Percentiles rank a stretch among this genome's conserved stretches.
Evolutionary conservation across 2,329 filamentous ascomycete species (phyloP).

Genomic region (Boeremia lycopersici): DNA sequence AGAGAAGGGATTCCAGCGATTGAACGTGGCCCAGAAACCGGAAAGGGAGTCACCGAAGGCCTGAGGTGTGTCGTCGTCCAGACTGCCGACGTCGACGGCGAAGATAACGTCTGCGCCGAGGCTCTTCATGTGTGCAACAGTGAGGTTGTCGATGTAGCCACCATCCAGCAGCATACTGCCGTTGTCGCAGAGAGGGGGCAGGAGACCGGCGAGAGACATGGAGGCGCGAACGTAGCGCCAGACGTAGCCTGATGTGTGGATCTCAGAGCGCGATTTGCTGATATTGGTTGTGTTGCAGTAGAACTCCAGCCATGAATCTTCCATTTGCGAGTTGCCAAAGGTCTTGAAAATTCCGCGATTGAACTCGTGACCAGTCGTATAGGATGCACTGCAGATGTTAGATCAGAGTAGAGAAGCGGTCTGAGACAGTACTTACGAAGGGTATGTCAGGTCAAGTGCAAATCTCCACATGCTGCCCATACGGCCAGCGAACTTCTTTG

Average conservation of each 20-base stretch:
- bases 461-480: slow-evolving; percentile 99
- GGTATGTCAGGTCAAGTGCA: slow-evolving; percentile 92
- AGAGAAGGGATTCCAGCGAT: slow-evolving; percentile 97
- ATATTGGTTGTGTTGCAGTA: slow-evolving; percentile 99
- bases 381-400: slow-evolving; percentile 66
- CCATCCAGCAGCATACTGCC: slow-evolving; percentile 96
- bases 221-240: slow-evolving; percentile 97
- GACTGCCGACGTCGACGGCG: slow-evolving; percentile 88
- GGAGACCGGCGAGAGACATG: slow-evolving; percentile 91
- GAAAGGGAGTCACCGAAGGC: slow-evolving; percentile 92
- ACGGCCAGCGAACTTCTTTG: slow-evolving; percentile 96
- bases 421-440: slow-evolving; percentile 60
- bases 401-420: not conserved
- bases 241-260: slow-evolving; percentile 94
- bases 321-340: slow-evolving; percentile 94
- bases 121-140: slow-evolving; percentile 95
- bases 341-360: slow-evolving; percentile 99
- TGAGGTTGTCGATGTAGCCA: slow-evolving; percentile 96
- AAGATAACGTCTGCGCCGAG: slow-evolving; percentile 94
- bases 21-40: slow-evolving; percentile 91
- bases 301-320: slow-evolving; percentile 98
- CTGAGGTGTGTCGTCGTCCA: slow-evolving; percentile 92
- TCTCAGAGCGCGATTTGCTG: slow-evolving; percentile 87
- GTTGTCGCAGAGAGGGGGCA: slow-evolving; percentile 95
- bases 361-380: slow-evolving; percentile 98